A percentile compares a stretch with the other conserved stretches of the same genome.
Conservation (phyloP, 2,329 filamentous ascomycete genomes). For the Xylaria hypoxylon region DNA sequence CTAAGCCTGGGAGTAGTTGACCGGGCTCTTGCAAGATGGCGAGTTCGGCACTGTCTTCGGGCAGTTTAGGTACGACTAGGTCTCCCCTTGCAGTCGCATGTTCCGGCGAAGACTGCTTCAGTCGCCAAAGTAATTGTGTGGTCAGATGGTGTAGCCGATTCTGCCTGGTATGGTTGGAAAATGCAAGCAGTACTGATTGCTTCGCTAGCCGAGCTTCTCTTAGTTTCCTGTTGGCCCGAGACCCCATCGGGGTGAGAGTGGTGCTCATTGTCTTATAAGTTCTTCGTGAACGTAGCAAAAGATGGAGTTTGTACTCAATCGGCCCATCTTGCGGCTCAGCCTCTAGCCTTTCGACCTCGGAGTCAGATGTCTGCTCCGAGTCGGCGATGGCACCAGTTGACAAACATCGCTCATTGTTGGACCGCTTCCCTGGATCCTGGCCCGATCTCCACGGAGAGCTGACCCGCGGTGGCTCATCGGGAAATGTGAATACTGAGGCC, state of each 20-base stretch:
- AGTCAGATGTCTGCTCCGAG: constrained; percentile 47
- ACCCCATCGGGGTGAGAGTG: constrained; percentile 50
- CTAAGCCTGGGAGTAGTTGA: constrained; percentile 80
- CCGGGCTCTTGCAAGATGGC: constrained; percentile 61
- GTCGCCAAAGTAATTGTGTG: constrained; percentile 91
- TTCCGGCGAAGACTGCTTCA: constrained; percentile 94
- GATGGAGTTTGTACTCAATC: constrained; percentile 95
- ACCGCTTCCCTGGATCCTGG: constrained; percentile 56
- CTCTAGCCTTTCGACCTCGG: constrained; percentile 74
- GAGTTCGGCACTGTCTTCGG: constrained; percentile 68
- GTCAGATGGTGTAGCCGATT: constrained; percentile 90
- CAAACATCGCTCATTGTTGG: constrained; percentile 47
- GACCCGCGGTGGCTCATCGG: constrained; percentile 86
- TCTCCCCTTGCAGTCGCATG: constrained; percentile 83
- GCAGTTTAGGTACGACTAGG: constrained; percentile 79
- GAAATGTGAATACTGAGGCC: constrained; percentile 97
- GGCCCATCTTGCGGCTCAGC: constrained; percentile 94
- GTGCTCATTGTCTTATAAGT: constrained; percentile 80
- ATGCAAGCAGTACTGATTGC: constrained; percentile 42
- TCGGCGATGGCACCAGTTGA: constrained; percentile 51
- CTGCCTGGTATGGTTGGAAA: constrained; percentile 78
- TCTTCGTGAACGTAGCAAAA: constrained; percentile 82
- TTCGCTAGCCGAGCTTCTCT: constrained; percentile 48
- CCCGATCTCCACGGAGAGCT: constrained; percentile 88
- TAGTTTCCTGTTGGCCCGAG: constrained; percentile 48